Evolutionary conservation across 1,284 basidiomycete species (phyloP), one percentile per base, ranked within the genome.

Genomic region (Volvariella surrecta): DNA sequence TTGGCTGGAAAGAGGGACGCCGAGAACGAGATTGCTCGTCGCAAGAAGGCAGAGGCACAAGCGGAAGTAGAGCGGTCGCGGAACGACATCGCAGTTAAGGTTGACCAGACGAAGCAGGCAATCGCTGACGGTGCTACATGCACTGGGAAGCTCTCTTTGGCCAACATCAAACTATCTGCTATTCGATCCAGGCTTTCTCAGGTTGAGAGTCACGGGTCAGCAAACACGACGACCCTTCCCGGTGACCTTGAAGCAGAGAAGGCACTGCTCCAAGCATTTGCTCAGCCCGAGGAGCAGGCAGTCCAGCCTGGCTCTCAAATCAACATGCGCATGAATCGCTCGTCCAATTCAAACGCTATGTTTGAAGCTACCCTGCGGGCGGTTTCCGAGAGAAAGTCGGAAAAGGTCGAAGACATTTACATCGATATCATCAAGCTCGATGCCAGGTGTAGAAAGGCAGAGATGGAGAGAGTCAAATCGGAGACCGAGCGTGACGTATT

Each of bases 321-420:
- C 16, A 76, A 74, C 47, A 59, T 65, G 31, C 76, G 80, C 35
- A 60, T 89, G 15, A 74, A 79, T 52, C 76, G 79, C 7, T 83
- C 89, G 7, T 72, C 71, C 44, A 90, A 90, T 55, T 81, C 88
- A 10, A 73, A 71, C 40, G 79, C 80, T 28, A 85, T 92, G 68
- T 87, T 95, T 54, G 82, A 90, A 21, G 86, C 84, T 7, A 82
- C 85, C 22, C 74, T 96, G 51, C 79, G 83, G 19, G 87, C 86
- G 9, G 79, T 86, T 21, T 81, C 82, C 40, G 84, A 91, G 56
- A 73, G 89, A 39, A 78, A 74, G 44, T 87, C 85, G 16, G 85
- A 89, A 49, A 80, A 81, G 52, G 66, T 92, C 37, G 89, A 93
- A 52, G 80, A 84, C n/a, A 59, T 76, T 19, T 76, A 75, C 48